Evolutionary conservation across 2,329 filamentous ascomycete genomes (phyloP).

Genomic region (Salinomyces thailandicus): DNA sequence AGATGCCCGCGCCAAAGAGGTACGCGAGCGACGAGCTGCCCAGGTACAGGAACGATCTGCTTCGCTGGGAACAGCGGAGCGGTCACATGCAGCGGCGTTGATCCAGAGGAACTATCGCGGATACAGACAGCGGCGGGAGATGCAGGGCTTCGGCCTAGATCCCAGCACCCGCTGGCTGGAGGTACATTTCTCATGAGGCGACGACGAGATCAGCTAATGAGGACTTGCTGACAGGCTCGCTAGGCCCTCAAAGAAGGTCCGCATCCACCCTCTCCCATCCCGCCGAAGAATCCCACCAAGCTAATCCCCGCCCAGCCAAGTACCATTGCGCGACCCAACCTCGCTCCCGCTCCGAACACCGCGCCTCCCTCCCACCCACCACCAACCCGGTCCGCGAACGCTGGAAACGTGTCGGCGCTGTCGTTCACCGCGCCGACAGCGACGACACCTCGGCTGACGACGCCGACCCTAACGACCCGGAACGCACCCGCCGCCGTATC

Average conservation of each 20-base stretch:
- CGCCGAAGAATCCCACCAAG: background rate
- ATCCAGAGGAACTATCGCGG: constrained; percentile 60
- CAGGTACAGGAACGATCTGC: constrained; percentile 4
- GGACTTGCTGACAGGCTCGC: constrained; percentile 8
- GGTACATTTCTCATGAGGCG: constrained; percentile 30
- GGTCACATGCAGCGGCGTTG: constrained; percentile 21
- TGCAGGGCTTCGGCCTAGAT: constrained; percentile 58
- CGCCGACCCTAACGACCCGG: constrained; percentile 28
- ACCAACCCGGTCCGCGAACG: constrained; percentile 43
- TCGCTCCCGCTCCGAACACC: constrained; percentile 27
- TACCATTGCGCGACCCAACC: constrained; percentile 44
- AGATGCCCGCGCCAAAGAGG: constrained; percentile 20
- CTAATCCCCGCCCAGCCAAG: constrained; percentile 32
- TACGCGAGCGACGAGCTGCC: constrained; percentile 11
- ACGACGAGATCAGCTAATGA: background rate
- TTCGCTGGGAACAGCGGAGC: constrained; percentile 7
- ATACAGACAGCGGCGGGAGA: constrained; percentile 60
- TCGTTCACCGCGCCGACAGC: constrained; percentile 60
- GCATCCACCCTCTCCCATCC: no score
- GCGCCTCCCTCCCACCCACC: constrained; percentile 14
- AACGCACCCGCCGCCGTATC: constrained; percentile 33
- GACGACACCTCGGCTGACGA: constrained; percentile 50
- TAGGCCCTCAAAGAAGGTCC: constrained; percentile 27
- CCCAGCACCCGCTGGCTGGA: constrained; percentile 62
- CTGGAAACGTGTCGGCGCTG: constrained; percentile 64